phyloP scores from a whole-genome alignment of 208 protist genomes.

The Trypanosoma melophagium region DNA sequence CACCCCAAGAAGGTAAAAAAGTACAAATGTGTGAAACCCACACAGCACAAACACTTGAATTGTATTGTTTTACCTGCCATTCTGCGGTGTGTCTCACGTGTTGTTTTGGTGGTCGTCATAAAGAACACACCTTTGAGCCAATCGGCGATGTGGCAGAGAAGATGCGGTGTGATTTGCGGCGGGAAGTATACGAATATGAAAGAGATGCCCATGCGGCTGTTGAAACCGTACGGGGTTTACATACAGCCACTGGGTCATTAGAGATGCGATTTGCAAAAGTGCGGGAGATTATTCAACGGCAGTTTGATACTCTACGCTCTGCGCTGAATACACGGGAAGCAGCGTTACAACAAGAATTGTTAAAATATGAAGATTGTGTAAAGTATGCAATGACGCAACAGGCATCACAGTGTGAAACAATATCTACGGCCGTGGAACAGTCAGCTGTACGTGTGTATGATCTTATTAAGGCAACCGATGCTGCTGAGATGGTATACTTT shows the following conservation, averaged over 20 bases:
- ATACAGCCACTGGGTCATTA: constrained; percentile 30
- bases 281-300: constrained; percentile 32
- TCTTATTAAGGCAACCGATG: not conserved
- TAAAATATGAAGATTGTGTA: not conserved
- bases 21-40: constrained; percentile 38
- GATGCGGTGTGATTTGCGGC: constrained; percentile 3
- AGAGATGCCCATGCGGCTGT: constrained; percentile 7
- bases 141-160: constrained; percentile 2
- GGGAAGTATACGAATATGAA: not conserved
- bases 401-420: not conserved
- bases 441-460: not conserved
- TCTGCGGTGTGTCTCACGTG: constrained; percentile 62
- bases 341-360: constrained; percentile 24
- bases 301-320: constrained; percentile 38
- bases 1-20: constrained; percentile 25
- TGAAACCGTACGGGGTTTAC: constrained; percentile 3
- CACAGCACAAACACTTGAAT: constrained; percentile 49
- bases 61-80: constrained; percentile 67
- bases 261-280: constrained; percentile 24
- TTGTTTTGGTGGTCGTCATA: constrained; percentile 70
- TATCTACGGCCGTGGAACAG: not conserved
- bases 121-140: constrained; percentile 46
- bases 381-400: not conserved
- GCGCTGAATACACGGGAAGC: constrained; percentile 50
- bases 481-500: not conserved